Evolutionary conservation across 345 rosid species (phyloP), one percentile per base, ranked within the genome.

Genomic region (Euphorbia pulcherrima): DNA sequence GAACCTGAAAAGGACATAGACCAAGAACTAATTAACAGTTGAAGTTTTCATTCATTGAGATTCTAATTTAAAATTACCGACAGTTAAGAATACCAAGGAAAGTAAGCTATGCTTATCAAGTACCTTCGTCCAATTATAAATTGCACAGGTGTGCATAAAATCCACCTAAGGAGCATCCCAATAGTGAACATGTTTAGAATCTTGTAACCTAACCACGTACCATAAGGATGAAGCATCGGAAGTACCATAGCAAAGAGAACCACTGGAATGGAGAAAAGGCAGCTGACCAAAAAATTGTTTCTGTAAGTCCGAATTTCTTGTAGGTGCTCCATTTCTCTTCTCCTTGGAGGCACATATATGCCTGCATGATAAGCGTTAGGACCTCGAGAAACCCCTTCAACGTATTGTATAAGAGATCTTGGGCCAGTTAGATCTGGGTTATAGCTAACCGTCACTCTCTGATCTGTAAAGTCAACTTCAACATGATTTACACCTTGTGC

Each of bases 141-240:
- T 80, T 88, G 93, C 73, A 88, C 90, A 21, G 93, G 90, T 0
- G 90, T 83, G 78, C 93, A 86, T 55, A 88, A 77, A 29, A 88
- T 77, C 93, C 90, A 84, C 68, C 90, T 77, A 65, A 88, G 81
- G 64, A 86, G 77, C 82, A 84, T 79, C 62, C 93, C 93, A 30
- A 84, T 41, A 23, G 84, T 81, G 62, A 88, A 78, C 83, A 74
- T 75, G 35, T 83, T 81, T 74, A 78, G 75, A 60, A 88, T 72
- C 73, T 67, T 86, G 78, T 71, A 71, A 33, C 79, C 81, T 59
- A 88, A 72, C 93, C 93, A 88, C 72, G 75, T 60, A 37, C 87
- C 90, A 73, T 75, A 81, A 63, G 87, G 82, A 70, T 75, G 85
- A 81, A 88, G 72, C 93, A 88, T 86, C 0, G 93, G 93, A 79